Base-by-base conservation (phyloP, 1,284 basidiomycete species). In the Kwoniella shivajii region DNA sequence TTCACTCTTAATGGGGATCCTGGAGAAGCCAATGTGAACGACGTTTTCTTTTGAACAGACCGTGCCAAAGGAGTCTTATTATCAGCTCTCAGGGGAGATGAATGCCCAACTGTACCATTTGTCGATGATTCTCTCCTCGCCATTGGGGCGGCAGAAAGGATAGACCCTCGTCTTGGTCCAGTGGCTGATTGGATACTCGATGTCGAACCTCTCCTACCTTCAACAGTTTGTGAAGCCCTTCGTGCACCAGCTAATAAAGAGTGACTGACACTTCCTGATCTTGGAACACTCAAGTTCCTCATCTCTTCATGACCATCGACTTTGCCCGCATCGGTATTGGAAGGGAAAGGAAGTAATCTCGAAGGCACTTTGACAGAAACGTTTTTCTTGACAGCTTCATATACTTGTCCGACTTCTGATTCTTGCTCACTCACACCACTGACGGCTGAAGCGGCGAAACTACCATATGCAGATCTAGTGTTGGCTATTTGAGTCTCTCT, bases 21-120 rank as follows among this genome's bases (percentile, higher is more conserved):
- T 0, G 65, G 68, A 14, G 66, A 64, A 11, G 65, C 69, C 36
- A 66, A 66, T 2, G 69, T 64, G 58, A 69, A 71, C 3, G 67
- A 67, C 1, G 53, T 48, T 38, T 66, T 65, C 64, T 69, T 66
- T 27, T 46, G 48, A 36, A 69, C 34, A 1, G 60, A 51, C 24
- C 47, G 38, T 9, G 59, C 43, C 14, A 39, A 41, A 18, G 45
- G 22, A 47, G 45, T 30, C 27, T 7, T 22, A 30, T 29, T 30
- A 11, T 54, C 36, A 10, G 26, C 47, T 33, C 64, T 54, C 4
- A 62, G 38, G 22, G 55, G 51, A 3, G 58, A 60, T 7, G 43
- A 33, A 33, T 56, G 46, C n/a, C 26, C 38, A 16, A 36, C 42
- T 30, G 43, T 45, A 30, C 43, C 43, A 4, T 30, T 45, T n/a